Conservation (phyloP, 2,329 filamentous ascomycete genomes). For the Ceratocystis lukuohia region DNA sequence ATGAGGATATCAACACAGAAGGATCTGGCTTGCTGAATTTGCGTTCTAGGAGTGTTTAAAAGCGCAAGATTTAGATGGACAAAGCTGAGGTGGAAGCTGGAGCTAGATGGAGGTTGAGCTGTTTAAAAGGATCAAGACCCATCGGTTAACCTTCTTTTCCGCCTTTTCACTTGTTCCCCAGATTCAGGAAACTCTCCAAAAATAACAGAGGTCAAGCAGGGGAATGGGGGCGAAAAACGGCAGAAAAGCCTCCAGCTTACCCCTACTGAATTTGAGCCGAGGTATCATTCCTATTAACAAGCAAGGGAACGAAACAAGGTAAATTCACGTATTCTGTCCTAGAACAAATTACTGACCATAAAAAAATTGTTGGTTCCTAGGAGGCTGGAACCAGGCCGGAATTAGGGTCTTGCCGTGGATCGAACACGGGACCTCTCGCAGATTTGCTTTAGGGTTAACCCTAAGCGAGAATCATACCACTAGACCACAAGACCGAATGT, state of each 20-base stretch:
- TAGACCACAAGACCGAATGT: slow-evolving; percentile 41
- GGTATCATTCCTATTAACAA: background rate
- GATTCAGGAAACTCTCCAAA: background rate
- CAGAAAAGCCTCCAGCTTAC: background rate
- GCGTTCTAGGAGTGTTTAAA: too few species aligned
- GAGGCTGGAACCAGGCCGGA: background rate
- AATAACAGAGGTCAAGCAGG: background rate
- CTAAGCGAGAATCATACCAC: slow-evolving; percentile 62
- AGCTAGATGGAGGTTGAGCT: background rate
- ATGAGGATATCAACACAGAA: too few species aligned
- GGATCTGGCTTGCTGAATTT: too few species aligned
- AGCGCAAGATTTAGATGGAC: too few species aligned
- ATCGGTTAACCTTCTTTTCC: background rate
- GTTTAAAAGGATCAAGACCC: background rate
- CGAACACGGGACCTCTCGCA: slow-evolving; percentile 12
- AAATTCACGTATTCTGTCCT: too few species aligned
- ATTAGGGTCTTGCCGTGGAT: slow-evolving; percentile 11
- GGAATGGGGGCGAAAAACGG: background rate
- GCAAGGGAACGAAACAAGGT: too few species aligned
- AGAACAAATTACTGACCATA: background rate
- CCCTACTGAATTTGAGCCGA: background rate
- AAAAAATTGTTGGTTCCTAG: background rate
- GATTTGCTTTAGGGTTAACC: slow-evolving; percentile 30
- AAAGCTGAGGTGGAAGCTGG: background rate
- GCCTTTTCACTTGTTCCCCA: background rate